Evolutionary conservation across 2,329 filamentous ascomycete species (phyloP).

Genomic region (Parastagonospora avenae): DNA sequence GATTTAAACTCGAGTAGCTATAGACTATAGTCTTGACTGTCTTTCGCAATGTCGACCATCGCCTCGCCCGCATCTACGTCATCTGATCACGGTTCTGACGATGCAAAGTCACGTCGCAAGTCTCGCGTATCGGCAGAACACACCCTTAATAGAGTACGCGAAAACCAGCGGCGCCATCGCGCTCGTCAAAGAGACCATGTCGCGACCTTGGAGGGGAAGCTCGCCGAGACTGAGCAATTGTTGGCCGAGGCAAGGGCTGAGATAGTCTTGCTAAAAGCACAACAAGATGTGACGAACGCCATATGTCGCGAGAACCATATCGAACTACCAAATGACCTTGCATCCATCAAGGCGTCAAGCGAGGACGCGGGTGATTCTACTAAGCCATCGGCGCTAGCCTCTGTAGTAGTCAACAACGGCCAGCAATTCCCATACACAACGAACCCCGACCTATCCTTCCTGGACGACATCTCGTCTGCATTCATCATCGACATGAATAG

Average conservation of each 20-base stretch:
- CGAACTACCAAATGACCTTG: not conserved
- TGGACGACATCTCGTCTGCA: slow-evolving; percentile 6
- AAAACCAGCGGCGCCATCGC: slow-evolving; percentile 59
- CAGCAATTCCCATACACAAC: slow-evolving; percentile 11
- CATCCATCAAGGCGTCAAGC: not conserved
- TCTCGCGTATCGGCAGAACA: slow-evolving; percentile 41
- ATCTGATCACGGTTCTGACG: slow-evolving; percentile 13
- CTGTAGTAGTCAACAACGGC: not conserved
- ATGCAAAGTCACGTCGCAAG: slow-evolving; percentile 13
- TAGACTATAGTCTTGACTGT: not conserved
- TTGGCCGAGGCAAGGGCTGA: slow-evolving; percentile 33
- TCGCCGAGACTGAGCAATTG: slow-evolving; percentile 34
- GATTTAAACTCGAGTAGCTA: too few species aligned
- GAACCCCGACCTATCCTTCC: slow-evolving; percentile 15
- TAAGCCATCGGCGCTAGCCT: slow-evolving; percentile 3
- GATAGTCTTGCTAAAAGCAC: slow-evolving; percentile 27
- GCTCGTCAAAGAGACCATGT: slow-evolving; percentile 51
- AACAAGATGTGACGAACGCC: slow-evolving; percentile 17
- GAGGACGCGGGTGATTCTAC: not conserved
- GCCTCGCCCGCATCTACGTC: slow-evolving; percentile 16
- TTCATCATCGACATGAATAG: slow-evolving; percentile 4
- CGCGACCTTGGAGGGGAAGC: slow-evolving; percentile 45
- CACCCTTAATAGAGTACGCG: slow-evolving; percentile 51
- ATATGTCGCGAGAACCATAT: slow-evolving; percentile 8
- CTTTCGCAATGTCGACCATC: slow-evolving; percentile 1